Evolutionary conservation across 495 filamentous ascomycete genomes (phyloP).

Genomic region (Tuber aestivum): DNA sequence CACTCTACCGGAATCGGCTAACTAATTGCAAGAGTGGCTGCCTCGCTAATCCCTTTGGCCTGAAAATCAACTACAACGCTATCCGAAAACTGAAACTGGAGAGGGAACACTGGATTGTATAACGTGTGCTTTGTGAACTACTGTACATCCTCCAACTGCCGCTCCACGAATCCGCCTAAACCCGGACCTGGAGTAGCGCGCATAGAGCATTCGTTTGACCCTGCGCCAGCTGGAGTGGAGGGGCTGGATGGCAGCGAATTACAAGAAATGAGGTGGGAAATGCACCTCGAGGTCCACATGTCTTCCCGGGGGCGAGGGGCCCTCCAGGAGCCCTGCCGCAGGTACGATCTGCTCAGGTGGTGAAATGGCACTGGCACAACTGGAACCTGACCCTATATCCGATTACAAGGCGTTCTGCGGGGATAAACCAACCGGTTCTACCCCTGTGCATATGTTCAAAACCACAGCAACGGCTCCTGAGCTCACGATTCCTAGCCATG

Average conservation of each 20-base stretch:
- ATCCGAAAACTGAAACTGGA: conserved; percentile 64
- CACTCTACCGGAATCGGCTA: neutral
- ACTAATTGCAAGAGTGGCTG: conserved; percentile 46
- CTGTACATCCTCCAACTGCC: conserved; percentile 75
- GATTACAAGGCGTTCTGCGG: conserved; percentile 18
- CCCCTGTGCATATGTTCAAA: neutral
- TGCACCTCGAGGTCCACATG: neutral
- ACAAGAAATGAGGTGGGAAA: neutral
- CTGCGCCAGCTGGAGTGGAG: neutral
- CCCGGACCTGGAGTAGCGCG: conserved; percentile 17
- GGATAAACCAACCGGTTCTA: neutral
- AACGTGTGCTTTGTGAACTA: conserved; percentile 77
- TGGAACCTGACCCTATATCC: conserved; percentile 6
- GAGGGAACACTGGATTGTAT: conserved; percentile 45
- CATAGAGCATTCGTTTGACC: conserved; percentile 2
- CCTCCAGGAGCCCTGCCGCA: conserved; percentile 9
- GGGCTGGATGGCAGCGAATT: neutral
- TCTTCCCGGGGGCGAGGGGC: neutral
- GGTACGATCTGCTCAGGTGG: conserved; percentile 13
- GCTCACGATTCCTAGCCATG: neutral
- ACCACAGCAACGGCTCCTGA: neutral
- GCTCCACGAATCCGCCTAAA: conserved; percentile 50
- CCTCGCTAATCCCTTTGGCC: conserved; percentile 65
- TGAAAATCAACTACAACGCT: conserved; percentile 62
- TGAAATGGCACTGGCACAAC: conserved; percentile 21